A percentile compares a stretch with the other conserved stretches of the same genome.
phyloP scores from a whole-genome alignment of 2,329 filamentous ascomycete genomes.

The Dendryphion nanum region DNA sequence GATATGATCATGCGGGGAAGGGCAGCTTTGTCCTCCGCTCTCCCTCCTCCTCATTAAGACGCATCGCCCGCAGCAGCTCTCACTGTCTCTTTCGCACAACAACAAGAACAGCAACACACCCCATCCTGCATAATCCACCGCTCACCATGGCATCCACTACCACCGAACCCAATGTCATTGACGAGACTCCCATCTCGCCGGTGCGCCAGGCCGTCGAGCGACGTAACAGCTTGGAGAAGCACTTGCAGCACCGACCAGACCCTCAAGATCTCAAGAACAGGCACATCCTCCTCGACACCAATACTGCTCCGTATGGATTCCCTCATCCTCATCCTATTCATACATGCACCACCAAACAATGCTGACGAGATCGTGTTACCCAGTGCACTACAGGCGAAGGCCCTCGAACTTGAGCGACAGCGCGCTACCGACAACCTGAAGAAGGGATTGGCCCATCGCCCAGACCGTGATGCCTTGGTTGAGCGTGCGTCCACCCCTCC shows the following conservation, averaged over 20 bases:
- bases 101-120: not conserved
- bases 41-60: no score
- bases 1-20: no score
- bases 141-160: slow-evolving; percentile 28
- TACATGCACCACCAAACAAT: not conserved
- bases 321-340: not conserved
- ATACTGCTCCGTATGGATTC: slow-evolving; percentile 61
- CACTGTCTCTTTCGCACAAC: not conserved
- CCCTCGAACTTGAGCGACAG: slow-evolving; percentile 64
- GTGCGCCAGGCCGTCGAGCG: slow-evolving; percentile 55
- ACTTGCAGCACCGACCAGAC: slow-evolving; percentile 49
- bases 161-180: slow-evolving; percentile 20
- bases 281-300: slow-evolving; percentile 67
- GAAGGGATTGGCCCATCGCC: slow-evolving; percentile 62
- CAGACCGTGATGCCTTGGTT: slow-evolving; percentile 72
- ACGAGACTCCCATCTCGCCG: slow-evolving; percentile 43
- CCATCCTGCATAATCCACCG: not conserved
- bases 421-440: slow-evolving; percentile 62
- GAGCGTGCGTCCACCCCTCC: slow-evolving; percentile 60
- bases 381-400: slow-evolving; percentile 61
- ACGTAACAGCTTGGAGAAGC: slow-evolving; percentile 53
- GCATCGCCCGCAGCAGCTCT: not conserved
- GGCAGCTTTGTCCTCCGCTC: no score
- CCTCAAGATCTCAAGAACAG: slow-evolving; percentile 65
- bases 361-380: not conserved